A percentile compares a stretch with the other conserved stretches of the same genome.
Conservation (phyloP, 2,329 filamentous ascomycete genomes). For the Botryotinia calthae region DNA sequence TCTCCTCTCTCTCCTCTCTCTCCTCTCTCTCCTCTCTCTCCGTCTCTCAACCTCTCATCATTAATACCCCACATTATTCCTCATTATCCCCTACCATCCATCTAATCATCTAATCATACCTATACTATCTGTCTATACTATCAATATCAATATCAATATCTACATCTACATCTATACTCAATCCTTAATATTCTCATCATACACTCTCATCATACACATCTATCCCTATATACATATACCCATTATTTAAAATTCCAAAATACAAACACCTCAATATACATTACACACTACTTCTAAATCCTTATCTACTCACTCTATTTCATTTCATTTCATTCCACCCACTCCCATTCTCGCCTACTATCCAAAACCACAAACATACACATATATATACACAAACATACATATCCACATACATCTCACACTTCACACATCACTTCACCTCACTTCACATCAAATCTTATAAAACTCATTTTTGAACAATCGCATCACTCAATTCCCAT, state of each 20-base stretch:
- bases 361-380: neutral
- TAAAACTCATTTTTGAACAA: neutral
- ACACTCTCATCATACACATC: neutral
- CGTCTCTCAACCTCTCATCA: too few species aligned
- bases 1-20: too few species aligned
- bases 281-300: neutral
- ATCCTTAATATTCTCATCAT: neutral
- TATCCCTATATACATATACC: neutral
- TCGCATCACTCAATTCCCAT: neutral
- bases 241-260: neutral
- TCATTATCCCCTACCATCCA: too few species aligned
- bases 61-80: too few species aligned
- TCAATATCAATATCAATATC: too few species aligned
- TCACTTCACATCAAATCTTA: neutral
- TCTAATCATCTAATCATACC: too few species aligned
- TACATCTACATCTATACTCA: neutral
- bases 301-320: neutral
- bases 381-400: neutral
- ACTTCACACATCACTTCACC: neutral
- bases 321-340: neutral
- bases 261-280: neutral
- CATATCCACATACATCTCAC: neutral
- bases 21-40: too few species aligned
- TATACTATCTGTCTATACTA: too few species aligned
- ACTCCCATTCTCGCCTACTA: neutral